Base-by-base conservation (phyloP, 2,329 filamentous ascomycete species). In the Aspergillus sp. region DNA sequence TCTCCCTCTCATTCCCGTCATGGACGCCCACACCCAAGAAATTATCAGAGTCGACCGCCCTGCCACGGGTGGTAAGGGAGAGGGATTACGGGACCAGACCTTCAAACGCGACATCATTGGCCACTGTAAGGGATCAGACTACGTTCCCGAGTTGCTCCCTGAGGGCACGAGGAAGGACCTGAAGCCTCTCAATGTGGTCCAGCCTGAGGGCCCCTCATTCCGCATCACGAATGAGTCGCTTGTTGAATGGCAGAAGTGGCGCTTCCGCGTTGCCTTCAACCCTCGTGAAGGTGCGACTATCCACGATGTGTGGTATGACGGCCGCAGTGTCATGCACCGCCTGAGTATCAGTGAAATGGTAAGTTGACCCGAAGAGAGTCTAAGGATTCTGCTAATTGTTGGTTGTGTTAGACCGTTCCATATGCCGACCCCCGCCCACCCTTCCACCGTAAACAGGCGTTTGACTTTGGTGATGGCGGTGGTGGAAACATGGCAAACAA, bases 161-260 rank as follows among this genome's bases (percentile, higher is more conserved):
- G 63, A 70, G 3, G 71, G 72, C 3, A 71, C 69, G 6, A 77
- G 85, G 12, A 73, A 78, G 44, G 83, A 83, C 55, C 68, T 86
- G 27, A 91, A 90, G 73, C 88, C 89, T 5, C 82, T 92, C 67
- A 84, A 90, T 64, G 86, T 93, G 46, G 80, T 85, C 1, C 90
- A 93, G 61, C 85, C 85, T 0, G 84, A 89, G 30, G 88, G 88
- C 0, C 82, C 87, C 0, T 88, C 85, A 1, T 91, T 91, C 72
- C 77, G 74, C 0, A 65, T 73, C 30, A 72, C 69, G 2, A 64
- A 73, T 3, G 69, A 73, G 20, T 73, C 70, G 75, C 77, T 58
- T 51, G 77, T 44, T 75, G 82, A 64, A 56, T 88, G 86, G 86
- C 84, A 88, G 69, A 86, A 88, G 64, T 90, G 88, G 87, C 79